These are phyloP conservation scores for Microdochium nivale DNA, from an alignment of 2,329 filamentous ascomycete genomes.

Conservation along the genomic window DNA sequence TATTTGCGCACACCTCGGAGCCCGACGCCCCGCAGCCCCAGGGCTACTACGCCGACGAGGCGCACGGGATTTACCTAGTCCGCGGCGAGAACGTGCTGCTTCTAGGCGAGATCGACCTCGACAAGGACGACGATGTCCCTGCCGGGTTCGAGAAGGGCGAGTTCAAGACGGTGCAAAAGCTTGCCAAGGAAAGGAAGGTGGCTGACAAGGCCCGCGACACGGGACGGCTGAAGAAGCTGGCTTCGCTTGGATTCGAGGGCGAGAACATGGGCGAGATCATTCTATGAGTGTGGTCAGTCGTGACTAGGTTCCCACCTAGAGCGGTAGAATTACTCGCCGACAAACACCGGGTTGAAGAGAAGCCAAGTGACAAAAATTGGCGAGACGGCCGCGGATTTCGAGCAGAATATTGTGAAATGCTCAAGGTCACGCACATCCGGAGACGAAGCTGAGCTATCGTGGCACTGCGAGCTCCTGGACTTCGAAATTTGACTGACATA, in stretches of 20 bases:
- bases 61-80: constrained; percentile 82
- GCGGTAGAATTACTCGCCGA: no score
- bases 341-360: no score
- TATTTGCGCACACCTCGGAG: constrained; percentile 48
- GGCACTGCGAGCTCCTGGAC: no score
- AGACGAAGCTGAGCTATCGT: not conserved
- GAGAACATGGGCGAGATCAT: constrained; percentile 72
- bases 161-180: constrained; percentile 58
- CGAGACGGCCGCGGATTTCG: constrained; percentile 11
- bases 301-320: not conserved
- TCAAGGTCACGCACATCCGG: constrained; percentile 4
- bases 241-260: constrained; percentile 77
- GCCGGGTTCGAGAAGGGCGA: constrained; percentile 57
- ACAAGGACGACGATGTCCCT: constrained; percentile 85
- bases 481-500: no score
- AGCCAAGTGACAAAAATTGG: no score
- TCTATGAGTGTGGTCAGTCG: constrained; percentile 39
- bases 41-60: constrained; percentile 72
- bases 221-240: constrained; percentile 59
- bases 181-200: constrained; percentile 64
- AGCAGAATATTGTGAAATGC: constrained; percentile 62
- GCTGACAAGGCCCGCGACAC: constrained; percentile 68
- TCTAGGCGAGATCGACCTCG: constrained; percentile 91
- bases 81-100: constrained; percentile 95
- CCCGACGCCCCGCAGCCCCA: constrained; percentile 22